Conservation (phyloP, 2,329 filamentous ascomycete species). For the Davidsoniella neocaledoniae region DNA sequence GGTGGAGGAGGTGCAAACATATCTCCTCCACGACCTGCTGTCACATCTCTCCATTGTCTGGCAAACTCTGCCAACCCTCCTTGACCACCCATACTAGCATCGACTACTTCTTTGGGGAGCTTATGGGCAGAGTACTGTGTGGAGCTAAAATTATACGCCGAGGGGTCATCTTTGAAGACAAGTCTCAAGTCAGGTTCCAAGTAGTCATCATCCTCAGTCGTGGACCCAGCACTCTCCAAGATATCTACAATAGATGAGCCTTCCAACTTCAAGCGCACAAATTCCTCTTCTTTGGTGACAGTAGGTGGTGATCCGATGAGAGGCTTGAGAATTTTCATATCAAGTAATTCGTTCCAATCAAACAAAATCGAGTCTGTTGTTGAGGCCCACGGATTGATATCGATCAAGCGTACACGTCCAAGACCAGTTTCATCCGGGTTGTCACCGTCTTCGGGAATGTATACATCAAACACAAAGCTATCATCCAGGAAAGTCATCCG, state of each 20-base stretch:
- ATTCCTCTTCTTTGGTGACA: constrained; percentile 23
- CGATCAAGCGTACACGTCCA: constrained; percentile 66
- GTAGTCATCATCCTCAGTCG: constrained; percentile 18
- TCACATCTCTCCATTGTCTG: constrained; percentile 52
- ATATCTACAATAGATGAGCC: constrained; percentile 6
- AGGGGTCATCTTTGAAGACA: constrained; percentile 68
- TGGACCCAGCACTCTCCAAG: constrained; percentile 18
- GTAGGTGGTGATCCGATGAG: constrained; percentile 31
- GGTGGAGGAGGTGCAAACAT: constrained; percentile 23
- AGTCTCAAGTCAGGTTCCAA: constrained; percentile 63
- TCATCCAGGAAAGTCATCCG: constrained; percentile 66
- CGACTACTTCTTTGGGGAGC: constrained; percentile 80
- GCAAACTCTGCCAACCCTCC: constrained; percentile 71
- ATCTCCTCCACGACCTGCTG: constrained; percentile 24
- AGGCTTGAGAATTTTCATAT: constrained; percentile 44
- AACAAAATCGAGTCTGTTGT: constrained; percentile 82
- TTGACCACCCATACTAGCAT: constrained; percentile 48
- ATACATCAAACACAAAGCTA: constrained; percentile 81
- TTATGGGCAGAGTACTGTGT: constrained; percentile 92
- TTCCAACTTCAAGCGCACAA: constrained; percentile 15
- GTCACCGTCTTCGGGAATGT: constrained; percentile 52
- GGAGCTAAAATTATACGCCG: constrained; percentile 71
- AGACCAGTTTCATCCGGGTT: constrained; percentile 36
- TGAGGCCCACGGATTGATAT: constrained; percentile 89
- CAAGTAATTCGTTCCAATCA: constrained; percentile 73